Conservation (phyloP, 306 rosid species). For the Boehmeria nivea region DNA sequence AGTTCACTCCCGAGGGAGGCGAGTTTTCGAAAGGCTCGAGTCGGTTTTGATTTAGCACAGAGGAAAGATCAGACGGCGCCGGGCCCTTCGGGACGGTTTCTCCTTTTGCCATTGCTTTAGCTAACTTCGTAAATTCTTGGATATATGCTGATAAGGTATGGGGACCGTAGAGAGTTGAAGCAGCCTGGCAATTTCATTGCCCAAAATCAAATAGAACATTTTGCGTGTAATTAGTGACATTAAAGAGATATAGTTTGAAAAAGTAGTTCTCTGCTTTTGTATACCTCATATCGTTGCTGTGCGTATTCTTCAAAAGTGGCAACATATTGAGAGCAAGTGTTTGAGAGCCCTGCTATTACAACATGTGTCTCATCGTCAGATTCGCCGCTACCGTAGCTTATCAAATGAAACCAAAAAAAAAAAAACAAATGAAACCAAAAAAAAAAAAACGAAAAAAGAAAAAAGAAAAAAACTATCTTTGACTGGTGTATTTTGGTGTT, state of each 20-base stretch:
- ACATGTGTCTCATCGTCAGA: slow-evolving; percentile 47
- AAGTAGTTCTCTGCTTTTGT: neutral
- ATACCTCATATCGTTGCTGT: slow-evolving; percentile 78
- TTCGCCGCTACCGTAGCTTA: slow-evolving; percentile 45
- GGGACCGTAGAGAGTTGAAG: slow-evolving; percentile 87
- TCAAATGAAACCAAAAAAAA: too few relatives aligned
- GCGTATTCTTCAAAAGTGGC: slow-evolving; percentile 71
- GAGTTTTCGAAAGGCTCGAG: slow-evolving; percentile 41
- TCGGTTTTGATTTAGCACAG: slow-evolving; percentile 31
- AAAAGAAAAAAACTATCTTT: too few relatives aligned
- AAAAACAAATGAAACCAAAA: too few relatives aligned
- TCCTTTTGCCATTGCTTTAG: slow-evolving; percentile 60
- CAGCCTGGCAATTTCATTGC: slow-evolving; percentile 40
- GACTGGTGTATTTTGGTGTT: too few relatives aligned
- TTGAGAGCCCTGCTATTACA: slow-evolving; percentile 78
- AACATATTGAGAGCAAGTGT: slow-evolving; percentile 75
- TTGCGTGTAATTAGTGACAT: too few relatives aligned
- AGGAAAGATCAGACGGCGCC: slow-evolving; percentile 67
- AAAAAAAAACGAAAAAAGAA: too few relatives aligned
- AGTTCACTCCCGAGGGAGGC: slow-evolving; percentile 38
- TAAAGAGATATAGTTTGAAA: neutral
- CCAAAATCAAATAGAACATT: too few relatives aligned
- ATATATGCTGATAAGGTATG: slow-evolving; percentile 78
- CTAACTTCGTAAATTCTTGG: slow-evolving; percentile 75
- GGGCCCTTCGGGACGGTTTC: slow-evolving; percentile 32